Evolutionary conservation across 1,139 yeast species (phyloP).

Genomic region (Saccharomyces hybrid): DNA sequence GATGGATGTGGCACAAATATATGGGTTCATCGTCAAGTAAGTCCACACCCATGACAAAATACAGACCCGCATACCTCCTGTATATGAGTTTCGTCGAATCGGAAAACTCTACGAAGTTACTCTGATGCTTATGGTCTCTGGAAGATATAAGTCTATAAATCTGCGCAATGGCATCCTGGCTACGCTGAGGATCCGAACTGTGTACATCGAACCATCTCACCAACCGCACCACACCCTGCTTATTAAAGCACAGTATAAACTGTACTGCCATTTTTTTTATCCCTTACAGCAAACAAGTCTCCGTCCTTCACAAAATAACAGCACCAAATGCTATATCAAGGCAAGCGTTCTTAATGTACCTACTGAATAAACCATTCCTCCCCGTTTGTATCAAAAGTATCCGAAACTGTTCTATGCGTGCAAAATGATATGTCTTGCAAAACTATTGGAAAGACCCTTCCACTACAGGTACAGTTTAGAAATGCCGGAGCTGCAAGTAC

Average conservation of each 20-base stretch:
- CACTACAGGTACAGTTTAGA: neutral
- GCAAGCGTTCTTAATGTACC: neutral
- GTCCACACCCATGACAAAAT: constrained; percentile 75
- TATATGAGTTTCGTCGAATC: constrained; percentile 65
- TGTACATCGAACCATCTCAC: constrained; percentile 61
- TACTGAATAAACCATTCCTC: neutral
- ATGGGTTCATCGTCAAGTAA: constrained; percentile 63
- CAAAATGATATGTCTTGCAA: neutral
- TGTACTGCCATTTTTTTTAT: constrained; percentile 56
- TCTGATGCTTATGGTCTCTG: constrained; percentile 76
- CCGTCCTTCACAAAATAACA: neutral
- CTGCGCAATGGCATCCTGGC: constrained; percentile 30
- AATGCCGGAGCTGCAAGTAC: neutral
- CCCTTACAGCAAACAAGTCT: neutral
- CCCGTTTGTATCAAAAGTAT: neutral
- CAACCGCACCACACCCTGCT: constrained; percentile 88
- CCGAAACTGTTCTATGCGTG: neutral
- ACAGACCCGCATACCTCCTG: constrained; percentile 85
- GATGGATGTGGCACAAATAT: constrained; percentile 75
- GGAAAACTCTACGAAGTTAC: constrained; percentile 71
- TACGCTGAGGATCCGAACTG: constrained; percentile 24
- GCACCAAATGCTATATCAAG: neutral
- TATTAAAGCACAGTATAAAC: constrained; percentile 71
- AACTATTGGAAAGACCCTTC: neutral
- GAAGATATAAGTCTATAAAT: constrained; percentile 78